phyloP scores from a whole-genome alignment of 2,329 filamentous ascomycete genomes.

The Aspergillus calidoustus region DNA sequence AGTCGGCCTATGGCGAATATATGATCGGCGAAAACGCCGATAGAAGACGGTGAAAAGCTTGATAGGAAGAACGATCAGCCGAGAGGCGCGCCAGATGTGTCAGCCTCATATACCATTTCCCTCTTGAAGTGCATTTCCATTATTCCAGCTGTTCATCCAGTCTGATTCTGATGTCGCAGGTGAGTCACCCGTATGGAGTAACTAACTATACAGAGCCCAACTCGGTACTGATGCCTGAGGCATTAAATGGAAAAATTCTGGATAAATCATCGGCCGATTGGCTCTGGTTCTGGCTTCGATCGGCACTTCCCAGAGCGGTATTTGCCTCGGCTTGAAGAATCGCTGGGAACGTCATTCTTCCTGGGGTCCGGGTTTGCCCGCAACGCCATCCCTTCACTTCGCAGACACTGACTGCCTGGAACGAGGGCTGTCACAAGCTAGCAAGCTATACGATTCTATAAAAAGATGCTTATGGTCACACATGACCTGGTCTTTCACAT shows the following conservation, averaged over 20 bases:
- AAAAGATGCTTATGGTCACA: neutral
- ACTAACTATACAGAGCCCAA: neutral
- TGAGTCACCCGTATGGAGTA: neutral
- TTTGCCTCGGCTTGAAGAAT: constrained; percentile 17
- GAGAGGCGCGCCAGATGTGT: neutral
- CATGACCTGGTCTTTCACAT: constrained; percentile 5
- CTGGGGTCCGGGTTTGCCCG: constrained; percentile 20
- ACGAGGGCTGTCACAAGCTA: constrained; percentile 11
- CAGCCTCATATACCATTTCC: neutral
- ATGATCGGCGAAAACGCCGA: constrained; percentile 12
- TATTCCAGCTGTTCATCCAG: neutral
- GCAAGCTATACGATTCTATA: neutral
- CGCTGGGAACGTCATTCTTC: constrained; percentile 16
- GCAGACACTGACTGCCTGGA: neutral
- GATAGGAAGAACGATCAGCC: constrained; percentile 18
- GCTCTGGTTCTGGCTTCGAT: neutral
- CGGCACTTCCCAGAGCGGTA: constrained; percentile 15
- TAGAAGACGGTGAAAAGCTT: neutral
- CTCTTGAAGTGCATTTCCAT: neutral
- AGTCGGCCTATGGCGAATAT: neutral
- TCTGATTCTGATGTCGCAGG: neutral
- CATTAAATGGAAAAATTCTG: constrained; percentile 17
- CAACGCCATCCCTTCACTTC: neutral
- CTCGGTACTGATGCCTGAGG: neutral
- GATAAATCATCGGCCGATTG: constrained; percentile 26